Base-by-base conservation (phyloP, 1,284 basidiomycete genomes). In the Sanguinoderma infundibulare region DNA sequence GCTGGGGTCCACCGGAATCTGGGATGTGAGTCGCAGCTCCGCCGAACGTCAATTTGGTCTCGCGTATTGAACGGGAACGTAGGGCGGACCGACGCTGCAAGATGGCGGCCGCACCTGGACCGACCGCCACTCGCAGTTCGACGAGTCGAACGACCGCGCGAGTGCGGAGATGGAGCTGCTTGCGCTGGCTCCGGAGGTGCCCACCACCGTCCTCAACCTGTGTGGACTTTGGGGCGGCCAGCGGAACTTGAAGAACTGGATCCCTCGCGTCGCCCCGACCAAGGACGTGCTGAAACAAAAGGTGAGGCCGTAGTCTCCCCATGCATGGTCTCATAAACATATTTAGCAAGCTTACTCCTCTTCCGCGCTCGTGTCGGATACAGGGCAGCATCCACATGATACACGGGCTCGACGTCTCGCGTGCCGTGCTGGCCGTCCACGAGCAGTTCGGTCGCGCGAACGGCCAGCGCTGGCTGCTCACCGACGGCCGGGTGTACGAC, bases 1-100 rank as follows among this genome's bases (percentile, higher is more conserved):
- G 70, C 76, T 89, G n/a, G 87, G 87, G 0, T 80, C 82, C 9
- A 85, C 84, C 3, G 80, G 83, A 10, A 85, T 88, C n/a, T 89
- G 84, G 82, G 83, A 83, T 69, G 86, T 86, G 66, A 72, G 84
- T 74, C 26, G 32, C 38, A 36, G 12, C 42, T 52, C 24, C 24
- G 22, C 54, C n/a, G 24, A 22, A 14, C n/a, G 2, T 14, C n/a
- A 10, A 30, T 24, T 35, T n/a, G 24, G n/a, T 8, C 12, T 35
- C 15, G 35, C 10, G n/a, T 17, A n/a, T 14, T 12, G 10, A n/a
- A n/a, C 26, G 26, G n/a, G 22, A 12, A 26, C 24, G 5, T 24
- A 67, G 65, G 63, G 63, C 6, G 63, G 65, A 0, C 65, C 65
- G 9, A 67, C 65, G 7, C 36, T 64, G 56, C 38, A 50, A n/a